These are phyloP conservation scores for Dittrichia graveolens DNA, from an alignment of 129 eudicot genomes.

Conservation along the genomic window DNA sequence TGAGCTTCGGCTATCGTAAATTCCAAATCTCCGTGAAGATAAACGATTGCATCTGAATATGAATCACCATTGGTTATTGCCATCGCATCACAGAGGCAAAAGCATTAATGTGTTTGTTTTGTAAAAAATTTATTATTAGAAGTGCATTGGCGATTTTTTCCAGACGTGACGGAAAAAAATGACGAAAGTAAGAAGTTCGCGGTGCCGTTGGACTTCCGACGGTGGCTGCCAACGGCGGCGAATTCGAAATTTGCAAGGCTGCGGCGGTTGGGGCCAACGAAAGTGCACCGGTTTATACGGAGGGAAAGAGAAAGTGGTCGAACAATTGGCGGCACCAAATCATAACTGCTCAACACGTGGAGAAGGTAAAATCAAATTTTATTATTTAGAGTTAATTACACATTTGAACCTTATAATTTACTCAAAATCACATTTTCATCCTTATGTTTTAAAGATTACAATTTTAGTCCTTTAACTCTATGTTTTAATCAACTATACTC, in stretches of 20 bases:
- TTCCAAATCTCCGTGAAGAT: constrained; percentile 75
- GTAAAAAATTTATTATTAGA: neutral
- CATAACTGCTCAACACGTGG: constrained; percentile 27
- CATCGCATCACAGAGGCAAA: neutral
- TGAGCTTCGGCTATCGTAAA: constrained; percentile 63
- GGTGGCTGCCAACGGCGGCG: constrained; percentile 38
- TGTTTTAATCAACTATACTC: no score
- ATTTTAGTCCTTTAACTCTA: no score
- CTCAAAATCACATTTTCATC: no score
- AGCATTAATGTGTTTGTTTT: neutral
- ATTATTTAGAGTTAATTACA: no score
- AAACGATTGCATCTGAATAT: constrained; percentile 28
- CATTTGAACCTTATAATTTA: no score
- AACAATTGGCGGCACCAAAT: constrained; percentile 15
- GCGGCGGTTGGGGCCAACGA: constrained; percentile 29
- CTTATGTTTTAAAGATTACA: no score
- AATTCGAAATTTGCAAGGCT: neutral
- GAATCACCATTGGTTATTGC: constrained; percentile 2
- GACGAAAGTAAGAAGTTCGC: neutral
- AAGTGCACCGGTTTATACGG: constrained; percentile 6
- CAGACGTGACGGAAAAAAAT: neutral
- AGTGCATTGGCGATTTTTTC: constrained; percentile 16
- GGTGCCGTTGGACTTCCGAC: constrained; percentile 38
- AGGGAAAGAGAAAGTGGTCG: constrained; percentile 25
- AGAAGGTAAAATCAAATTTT: neutral